Conservation (phyloP, 2,329 filamentous ascomycete species). For the Fusarium tricinctum region DNA sequence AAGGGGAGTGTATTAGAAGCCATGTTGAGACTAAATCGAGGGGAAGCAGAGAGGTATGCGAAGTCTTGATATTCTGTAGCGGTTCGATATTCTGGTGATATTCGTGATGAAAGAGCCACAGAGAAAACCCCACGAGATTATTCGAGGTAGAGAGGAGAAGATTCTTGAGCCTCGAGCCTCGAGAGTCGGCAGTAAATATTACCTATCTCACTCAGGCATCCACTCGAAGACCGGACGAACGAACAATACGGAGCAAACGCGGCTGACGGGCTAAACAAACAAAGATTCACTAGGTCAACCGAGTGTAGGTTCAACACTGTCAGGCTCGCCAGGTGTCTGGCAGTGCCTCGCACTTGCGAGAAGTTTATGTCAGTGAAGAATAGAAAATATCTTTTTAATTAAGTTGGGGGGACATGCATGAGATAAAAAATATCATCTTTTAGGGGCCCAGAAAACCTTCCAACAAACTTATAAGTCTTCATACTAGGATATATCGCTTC, state of each 20-base stretch:
- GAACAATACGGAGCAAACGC: conserved; percentile 11
- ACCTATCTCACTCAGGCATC: neutral
- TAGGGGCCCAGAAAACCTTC: conserved; percentile 4
- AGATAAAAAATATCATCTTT: conserved; percentile 4
- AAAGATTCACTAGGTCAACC: neutral
- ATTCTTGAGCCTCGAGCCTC: neutral
- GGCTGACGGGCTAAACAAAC: neutral
- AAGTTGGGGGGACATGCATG: conserved; percentile 3
- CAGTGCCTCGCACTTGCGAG: conserved; percentile 17
- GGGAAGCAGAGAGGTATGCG: neutral
- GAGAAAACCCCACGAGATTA: neutral
- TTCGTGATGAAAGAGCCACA: neutral
- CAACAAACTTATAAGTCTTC: conserved; percentile 16
- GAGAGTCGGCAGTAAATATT: conserved; percentile 1
- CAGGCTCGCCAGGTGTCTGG: conserved; percentile 10
- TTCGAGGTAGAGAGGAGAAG: neutral
- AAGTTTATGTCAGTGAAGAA: neutral
- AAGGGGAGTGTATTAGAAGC: conserved; percentile 3
- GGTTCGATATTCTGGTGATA: neutral
- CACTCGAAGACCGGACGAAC: neutral
- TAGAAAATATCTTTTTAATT: conserved; percentile 6
- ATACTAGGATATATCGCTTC: conserved; percentile 40
- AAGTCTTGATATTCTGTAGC: too few relatives aligned
- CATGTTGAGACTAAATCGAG: conserved; percentile 6
- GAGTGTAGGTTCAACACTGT: neutral